phyloP scores from a whole-genome alignment of 2,329 filamentous ascomycete species.

The Xylariaceae sp. region DNA sequence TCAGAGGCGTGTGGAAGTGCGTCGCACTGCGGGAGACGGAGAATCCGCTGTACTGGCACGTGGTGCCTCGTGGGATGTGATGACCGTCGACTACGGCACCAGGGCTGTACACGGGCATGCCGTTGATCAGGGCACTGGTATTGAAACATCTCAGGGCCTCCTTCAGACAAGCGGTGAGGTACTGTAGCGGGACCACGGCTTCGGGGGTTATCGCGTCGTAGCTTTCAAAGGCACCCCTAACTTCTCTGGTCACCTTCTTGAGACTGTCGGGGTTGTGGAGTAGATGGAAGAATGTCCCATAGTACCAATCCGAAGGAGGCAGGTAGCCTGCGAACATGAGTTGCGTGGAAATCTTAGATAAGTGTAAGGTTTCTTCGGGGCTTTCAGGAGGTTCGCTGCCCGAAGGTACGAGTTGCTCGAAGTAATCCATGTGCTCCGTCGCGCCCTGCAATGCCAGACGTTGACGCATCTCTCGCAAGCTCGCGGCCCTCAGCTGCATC shows the following conservation, averaged over 20 bases:
- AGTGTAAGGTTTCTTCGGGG: not conserved
- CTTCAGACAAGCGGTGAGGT: not conserved
- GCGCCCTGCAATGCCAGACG: not conserved
- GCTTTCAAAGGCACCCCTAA: not conserved
- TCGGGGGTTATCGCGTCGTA: not conserved
- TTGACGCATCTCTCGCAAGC: not conserved
- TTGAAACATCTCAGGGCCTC: not conserved
- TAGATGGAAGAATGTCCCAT: slow-evolving; percentile 15
- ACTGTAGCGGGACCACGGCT: not conserved
- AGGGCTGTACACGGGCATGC: not conserved
- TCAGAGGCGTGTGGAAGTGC: not conserved
- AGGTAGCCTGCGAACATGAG: slow-evolving; percentile 4
- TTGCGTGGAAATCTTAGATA: not conserved
- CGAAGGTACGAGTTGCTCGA: not conserved
- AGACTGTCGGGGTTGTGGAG: slow-evolving; percentile 16
- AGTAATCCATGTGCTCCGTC: not conserved
- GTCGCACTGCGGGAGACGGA: not conserved
- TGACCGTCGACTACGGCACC: not conserved
- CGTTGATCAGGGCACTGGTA: not conserved
- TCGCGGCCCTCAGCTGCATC: not conserved
- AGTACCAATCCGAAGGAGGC: slow-evolving; percentile 10
- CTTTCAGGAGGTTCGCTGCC: not conserved
- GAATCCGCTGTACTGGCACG: not conserved
- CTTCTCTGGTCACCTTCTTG: not conserved
- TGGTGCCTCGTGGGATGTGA: not conserved